Base-by-base conservation (phyloP, 2,329 filamentous ascomycete genomes). In the Aschersonia sp. region DNA sequence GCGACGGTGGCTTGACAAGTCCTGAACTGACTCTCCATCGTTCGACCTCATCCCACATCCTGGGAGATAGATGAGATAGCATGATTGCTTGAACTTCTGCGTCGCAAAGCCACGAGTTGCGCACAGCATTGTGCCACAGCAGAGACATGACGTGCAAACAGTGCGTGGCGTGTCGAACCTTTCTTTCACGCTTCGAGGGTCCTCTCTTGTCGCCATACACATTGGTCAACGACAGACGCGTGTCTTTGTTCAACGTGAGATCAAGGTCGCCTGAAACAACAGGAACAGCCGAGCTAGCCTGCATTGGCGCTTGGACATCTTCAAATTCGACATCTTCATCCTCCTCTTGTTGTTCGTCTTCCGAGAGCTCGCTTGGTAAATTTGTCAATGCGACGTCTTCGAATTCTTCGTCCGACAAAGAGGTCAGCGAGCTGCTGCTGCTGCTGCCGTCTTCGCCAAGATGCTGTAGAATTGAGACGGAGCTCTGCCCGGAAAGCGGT, bases 61-160 rank as follows among this genome's bases (percentile, higher is more conserved):
- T 75, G 0, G 77, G 70, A 0, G 85, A 75, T 6, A 95, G 57
- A 49, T 87, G 81, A n/a, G 80, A 78, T 4, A 92, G 71, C 59
- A 96, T 71, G 12, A 81, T 83, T 9, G 80, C 78, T 52, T 92
- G 86, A 0, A 94, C 72, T 52, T 85, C 77, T 4, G 73, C 63
- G 56, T 97, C 85, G 55, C 86, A 86, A 22, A 88, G 67, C 83
- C 90, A 97, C 0, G 78, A 72, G 60, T 97, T 96, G 42, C 86
- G 79, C 11, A 92, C 65, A 0, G 86, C 78, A 59, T 97, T 97
- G 61, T 97, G 89, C 73, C 84, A 96, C 50, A 98, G 74, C 12
- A 98, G 69, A 46, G 81, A 78, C 60, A 94, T 81, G 2, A 97
- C 88, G 63, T 98, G 92, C 55, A 95, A 73, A 55, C 86, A 85